Percentiles rank a stretch among this genome's conserved stretches.
These are phyloP conservation scores for Lithohypha guttulata DNA, from an alignment of 2,329 filamentous ascomycete genomes.

Conservation along the genomic window DNA sequence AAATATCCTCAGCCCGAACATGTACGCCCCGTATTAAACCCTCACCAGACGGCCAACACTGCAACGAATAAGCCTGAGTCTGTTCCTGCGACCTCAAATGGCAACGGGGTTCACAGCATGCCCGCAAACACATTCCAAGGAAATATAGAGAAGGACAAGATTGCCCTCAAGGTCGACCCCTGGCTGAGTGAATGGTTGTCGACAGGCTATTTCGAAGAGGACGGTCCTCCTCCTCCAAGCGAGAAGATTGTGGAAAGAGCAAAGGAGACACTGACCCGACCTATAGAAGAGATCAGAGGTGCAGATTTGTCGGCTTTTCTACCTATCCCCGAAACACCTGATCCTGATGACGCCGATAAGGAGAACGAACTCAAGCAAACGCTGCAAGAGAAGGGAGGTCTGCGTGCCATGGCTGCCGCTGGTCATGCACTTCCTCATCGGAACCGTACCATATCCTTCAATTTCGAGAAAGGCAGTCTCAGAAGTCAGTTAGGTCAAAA, in stretches of 20 bases:
- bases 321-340: conserved; percentile 10
- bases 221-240: conserved; percentile 77
- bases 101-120: not conserved
- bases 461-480: conserved; percentile 15
- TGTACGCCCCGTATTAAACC: conserved; percentile 20
- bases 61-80: conserved; percentile 11
- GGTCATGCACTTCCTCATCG: conserved; percentile 20
- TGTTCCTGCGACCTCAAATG: conserved; percentile 1
- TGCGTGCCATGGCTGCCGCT: conserved; percentile 20
- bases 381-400: conserved; percentile 20
- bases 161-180: conserved; percentile 64
- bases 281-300: conserved; percentile 53
- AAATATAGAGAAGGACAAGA: conserved; percentile 1
- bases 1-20: conserved; percentile 34
- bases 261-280: conserved; percentile 72
- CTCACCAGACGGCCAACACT: conserved; percentile 16
- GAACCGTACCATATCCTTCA: conserved; percentile 18
- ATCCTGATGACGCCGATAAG: conserved; percentile 24
- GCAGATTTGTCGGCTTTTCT: conserved; percentile 21
- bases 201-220: conserved; percentile 84
- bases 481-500: conserved; percentile 2
- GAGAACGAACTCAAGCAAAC: conserved; percentile 26
- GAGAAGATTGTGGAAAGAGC: conserved; percentile 79
- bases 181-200: conserved; percentile 94
- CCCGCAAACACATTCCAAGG: not conserved